Conservation (phyloP, 768 basidiomycete species). For the Nidularia pulvinata region DNA sequence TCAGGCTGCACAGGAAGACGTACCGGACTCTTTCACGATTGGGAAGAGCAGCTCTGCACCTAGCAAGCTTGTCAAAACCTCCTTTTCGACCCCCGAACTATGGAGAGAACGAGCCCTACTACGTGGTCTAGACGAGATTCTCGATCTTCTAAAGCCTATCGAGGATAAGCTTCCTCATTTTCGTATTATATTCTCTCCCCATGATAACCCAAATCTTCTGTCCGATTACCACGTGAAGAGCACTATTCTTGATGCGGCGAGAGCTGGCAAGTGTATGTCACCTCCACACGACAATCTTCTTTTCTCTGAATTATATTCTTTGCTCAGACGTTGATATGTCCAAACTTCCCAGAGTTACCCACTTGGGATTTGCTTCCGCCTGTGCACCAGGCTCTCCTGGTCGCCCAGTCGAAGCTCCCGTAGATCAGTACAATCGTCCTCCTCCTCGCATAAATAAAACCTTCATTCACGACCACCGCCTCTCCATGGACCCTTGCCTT, state of each 20-base stretch:
- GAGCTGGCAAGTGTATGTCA: conserved; percentile 19
- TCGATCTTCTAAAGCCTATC: conserved; percentile 32
- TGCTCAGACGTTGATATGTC: conserved; percentile 16
- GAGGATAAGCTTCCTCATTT: conserved; percentile 35
- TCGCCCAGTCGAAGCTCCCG: conserved; percentile 14
- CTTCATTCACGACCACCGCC: conserved; percentile 42
- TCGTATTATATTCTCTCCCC: conserved; percentile 37
- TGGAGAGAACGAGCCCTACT: conserved; percentile 15
- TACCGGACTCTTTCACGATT: conserved; percentile 30
- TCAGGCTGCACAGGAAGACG: conserved; percentile 22
- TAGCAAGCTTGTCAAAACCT: conserved; percentile 11
- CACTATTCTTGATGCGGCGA: conserved; percentile 27
- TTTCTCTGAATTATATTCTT: not conserved
- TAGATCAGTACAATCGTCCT: conserved; percentile 16
- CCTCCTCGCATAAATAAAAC: conserved; percentile 19
- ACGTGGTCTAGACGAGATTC: conserved; percentile 18
- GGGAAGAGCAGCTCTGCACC: conserved; percentile 15
- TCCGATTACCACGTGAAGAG: conserved; percentile 26
- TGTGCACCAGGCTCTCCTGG: conserved; percentile 24
- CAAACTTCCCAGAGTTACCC: conserved; percentile 8
- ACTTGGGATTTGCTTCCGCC: conserved; percentile 24
- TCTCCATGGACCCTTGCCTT: conserved; percentile 40
- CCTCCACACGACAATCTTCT: not conserved
- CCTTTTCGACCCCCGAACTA: conserved; percentile 17
- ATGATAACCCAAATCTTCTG: conserved; percentile 32